A percentile compares a stretch with the other conserved stretches of the same genome.
These are phyloP conservation scores for Xerocomus potaroensis DNA, from an alignment of 768 basidiomycete genomes.

Conservation along the genomic window DNA sequence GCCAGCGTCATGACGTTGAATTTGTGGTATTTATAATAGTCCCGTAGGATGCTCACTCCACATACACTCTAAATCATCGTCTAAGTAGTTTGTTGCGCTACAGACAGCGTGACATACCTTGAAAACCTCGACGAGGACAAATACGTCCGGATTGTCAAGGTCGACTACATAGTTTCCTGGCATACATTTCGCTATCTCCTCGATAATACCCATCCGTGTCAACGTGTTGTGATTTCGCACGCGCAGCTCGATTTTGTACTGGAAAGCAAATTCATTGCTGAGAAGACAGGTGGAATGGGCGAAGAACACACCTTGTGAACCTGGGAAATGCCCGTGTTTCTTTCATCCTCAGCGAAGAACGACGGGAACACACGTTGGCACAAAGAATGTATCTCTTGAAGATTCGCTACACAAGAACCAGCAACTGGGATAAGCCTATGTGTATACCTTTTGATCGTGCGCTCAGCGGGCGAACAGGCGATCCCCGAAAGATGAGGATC, in stretches of 20 bases:
- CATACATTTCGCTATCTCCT: conserved; percentile 66
- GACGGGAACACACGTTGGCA: conserved; percentile 50
- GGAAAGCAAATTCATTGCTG: neutral
- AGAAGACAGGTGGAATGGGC: neutral
- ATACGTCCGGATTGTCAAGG: conserved; percentile 62
- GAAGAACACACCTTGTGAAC: conserved; percentile 39
- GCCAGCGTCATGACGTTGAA: conserved; percentile 80
- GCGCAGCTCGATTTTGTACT: conserved; percentile 83
- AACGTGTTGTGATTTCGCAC: conserved; percentile 75
- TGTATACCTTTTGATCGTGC: conserved; percentile 45
- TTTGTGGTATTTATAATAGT: conserved; percentile 68
- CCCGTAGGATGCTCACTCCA: conserved; percentile 67
- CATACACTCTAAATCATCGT: conserved; percentile 56
- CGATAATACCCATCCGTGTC: conserved; percentile 53
- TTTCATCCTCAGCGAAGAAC: conserved; percentile 47
- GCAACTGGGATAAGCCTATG: conserved; percentile 72
- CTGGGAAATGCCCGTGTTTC: conserved; percentile 21
- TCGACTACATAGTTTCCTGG: conserved; percentile 66
- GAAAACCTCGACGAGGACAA: conserved; percentile 78
- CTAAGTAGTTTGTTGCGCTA: neutral
- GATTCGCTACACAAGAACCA: conserved; percentile 61
- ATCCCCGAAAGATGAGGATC: neutral
- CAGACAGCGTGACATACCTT: conserved; percentile 49
- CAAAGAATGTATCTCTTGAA: conserved; percentile 62
- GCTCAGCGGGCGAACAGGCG: neutral